Conservation (phyloP, 805 yeast genomes). For the Starmera caribaea region DNA sequence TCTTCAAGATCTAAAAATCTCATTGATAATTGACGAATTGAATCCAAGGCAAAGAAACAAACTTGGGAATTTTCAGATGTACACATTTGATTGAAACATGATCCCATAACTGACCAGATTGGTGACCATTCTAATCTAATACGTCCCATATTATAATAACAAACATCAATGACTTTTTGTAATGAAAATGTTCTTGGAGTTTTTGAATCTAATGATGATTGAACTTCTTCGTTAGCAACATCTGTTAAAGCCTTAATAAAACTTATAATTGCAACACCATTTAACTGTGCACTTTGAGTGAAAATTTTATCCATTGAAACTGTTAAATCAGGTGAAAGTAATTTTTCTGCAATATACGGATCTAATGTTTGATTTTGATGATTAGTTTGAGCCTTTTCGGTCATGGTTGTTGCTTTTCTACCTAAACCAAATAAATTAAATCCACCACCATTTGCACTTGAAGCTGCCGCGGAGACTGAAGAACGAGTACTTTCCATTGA, state of each 20-base stretch:
- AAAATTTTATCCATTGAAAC: conserved; percentile 83
- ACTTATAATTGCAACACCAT: conserved; percentile 77
- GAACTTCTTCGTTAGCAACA: conserved; percentile 86
- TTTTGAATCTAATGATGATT: conserved; percentile 69
- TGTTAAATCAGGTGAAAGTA: conserved; percentile 59
- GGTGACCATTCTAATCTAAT: conserved; percentile 95
- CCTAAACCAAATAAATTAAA: conserved; percentile 48
- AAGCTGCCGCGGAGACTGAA: conserved; percentile 13
- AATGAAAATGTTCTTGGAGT: conserved; percentile 88
- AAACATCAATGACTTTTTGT: conserved; percentile 94
- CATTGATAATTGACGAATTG: conserved; percentile 85
- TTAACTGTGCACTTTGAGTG: conserved; percentile 66
- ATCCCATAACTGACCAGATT: conserved; percentile 90
- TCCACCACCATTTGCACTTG: conserved; percentile 11
- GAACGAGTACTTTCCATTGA: conserved; percentile 47
- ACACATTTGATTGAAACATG: conserved; percentile 77
- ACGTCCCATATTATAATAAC: conserved; percentile 95
- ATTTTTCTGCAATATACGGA: conserved; percentile 43
- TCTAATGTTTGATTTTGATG: conserved; percentile 63
- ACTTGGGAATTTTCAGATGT: conserved; percentile 68
- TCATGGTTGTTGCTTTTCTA: conserved; percentile 37
- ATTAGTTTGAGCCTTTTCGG: conserved; percentile 61
- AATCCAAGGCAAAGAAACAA: conserved; percentile 86
- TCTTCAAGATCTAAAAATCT: conserved; percentile 91
- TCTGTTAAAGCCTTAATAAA: conserved; percentile 82